These are phyloP conservation scores for Colletotrichum sp. DNA, from an alignment of 2,329 filamentous ascomycete species.

Conservation along the genomic window DNA sequence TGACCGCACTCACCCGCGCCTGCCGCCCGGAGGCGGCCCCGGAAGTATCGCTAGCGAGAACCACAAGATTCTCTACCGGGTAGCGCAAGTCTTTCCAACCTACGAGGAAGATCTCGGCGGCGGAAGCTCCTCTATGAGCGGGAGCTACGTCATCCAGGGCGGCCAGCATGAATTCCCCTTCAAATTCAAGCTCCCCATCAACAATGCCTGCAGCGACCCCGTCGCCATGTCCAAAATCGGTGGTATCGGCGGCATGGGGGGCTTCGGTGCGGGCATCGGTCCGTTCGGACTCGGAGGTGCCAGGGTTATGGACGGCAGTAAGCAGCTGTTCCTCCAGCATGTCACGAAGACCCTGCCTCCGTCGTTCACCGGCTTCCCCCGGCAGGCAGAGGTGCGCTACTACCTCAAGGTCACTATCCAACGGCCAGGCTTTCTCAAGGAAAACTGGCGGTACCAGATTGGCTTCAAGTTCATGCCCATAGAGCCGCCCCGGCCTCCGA, in stretches of 20 bases:
- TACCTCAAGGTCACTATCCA: conserved; percentile 96
- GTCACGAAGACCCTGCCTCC: conserved; percentile 88
- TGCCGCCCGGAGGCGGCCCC: conserved; percentile 42
- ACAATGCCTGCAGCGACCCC: conserved; percentile 70
- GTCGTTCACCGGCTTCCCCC: conserved; percentile 84
- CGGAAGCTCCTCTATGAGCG: conserved; percentile 41
- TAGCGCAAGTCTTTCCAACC: conserved; percentile 75
- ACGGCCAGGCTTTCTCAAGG: conserved; percentile 85
- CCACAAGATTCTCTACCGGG: conserved; percentile 78
- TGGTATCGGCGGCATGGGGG: conserved; percentile 58
- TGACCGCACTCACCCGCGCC: conserved; percentile 1
- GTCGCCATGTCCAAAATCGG: conserved; percentile 58
- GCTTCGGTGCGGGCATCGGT: conserved; percentile 48
- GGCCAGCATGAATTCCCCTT: conserved; percentile 81
- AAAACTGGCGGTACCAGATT: conserved; percentile 75
- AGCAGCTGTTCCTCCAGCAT: conserved; percentile 69
- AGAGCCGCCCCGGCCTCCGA: conserved; percentile 77
- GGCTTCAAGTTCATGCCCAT: conserved; percentile 91
- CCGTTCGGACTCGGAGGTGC: conserved; percentile 57
- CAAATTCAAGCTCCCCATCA: conserved; percentile 77
- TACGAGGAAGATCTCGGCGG: conserved; percentile 46
- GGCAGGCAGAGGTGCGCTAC: conserved; percentile 89
- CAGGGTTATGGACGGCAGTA: conserved; percentile 66
- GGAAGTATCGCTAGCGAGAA: conserved; percentile 59
- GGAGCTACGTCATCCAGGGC: conserved; percentile 64